Evolutionary conservation across 345 rosid genomes (phyloP).

Genomic region (Syzygium jambos): DNA sequence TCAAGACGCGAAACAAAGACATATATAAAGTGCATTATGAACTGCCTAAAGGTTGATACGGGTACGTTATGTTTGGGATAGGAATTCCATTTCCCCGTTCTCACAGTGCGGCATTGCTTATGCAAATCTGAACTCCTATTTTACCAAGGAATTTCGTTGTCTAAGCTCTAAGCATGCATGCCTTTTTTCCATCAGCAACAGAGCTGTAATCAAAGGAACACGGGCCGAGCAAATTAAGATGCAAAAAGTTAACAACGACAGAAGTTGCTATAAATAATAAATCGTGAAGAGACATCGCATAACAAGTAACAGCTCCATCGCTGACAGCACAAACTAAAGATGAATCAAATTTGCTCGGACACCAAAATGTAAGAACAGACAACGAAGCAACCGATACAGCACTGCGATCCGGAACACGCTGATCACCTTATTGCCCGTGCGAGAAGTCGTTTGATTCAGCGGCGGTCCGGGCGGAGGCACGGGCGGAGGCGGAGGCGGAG

Average conservation of each 20-base stretch:
- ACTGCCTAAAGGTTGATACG: neutral
- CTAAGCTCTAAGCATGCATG: neutral
- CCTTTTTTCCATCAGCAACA: neutral
- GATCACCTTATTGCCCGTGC: slow-evolving; percentile 43
- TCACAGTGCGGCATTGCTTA: neutral
- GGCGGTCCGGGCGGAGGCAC: slow-evolving; percentile 8
- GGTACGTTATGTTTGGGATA: neutral
- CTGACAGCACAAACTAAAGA: neutral
- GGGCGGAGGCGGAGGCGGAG: slow-evolving; percentile 23
- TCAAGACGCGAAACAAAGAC: neutral
- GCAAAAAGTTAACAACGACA: neutral
- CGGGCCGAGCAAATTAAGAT: neutral
- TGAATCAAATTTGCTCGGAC: neutral
- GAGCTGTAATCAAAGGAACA: neutral
- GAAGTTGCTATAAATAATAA: neutral
- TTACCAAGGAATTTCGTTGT: neutral
- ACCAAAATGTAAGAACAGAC: neutral
- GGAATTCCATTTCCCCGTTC: neutral
- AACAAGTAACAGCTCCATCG: neutral
- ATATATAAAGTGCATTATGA: neutral
- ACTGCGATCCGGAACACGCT: neutral
- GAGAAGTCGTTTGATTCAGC: slow-evolving; percentile 23
- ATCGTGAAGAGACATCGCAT: neutral
- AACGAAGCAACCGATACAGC: neutral
- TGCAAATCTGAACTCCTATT: neutral